These are phyloP conservation scores for Pseudogymnoascus sp. DNA, from an alignment of 2,329 filamentous ascomycete genomes.

Conservation along the genomic window DNA sequence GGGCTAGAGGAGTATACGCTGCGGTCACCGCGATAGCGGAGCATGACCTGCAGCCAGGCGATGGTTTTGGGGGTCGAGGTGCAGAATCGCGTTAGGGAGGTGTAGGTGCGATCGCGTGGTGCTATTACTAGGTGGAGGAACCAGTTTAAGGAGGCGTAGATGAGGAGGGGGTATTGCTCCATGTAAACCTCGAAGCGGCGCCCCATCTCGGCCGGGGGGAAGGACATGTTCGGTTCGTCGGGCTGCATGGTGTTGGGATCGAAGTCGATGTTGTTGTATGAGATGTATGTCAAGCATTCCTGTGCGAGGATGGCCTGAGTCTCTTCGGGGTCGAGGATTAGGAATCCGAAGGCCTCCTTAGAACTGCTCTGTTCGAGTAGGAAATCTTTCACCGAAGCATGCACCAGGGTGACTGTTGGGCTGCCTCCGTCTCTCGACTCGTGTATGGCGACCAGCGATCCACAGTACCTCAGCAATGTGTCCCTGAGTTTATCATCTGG, in stretches of 20 bases:
- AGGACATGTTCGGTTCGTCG: neutral
- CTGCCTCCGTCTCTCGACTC: neutral
- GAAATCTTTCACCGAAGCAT: neutral
- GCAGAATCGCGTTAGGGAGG: neutral
- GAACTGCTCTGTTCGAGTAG: neutral
- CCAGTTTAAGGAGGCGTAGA: constrained; percentile 1
- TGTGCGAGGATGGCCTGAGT: neutral
- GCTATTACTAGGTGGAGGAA: neutral
- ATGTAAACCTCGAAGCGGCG: neutral
- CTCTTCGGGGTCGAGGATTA: neutral
- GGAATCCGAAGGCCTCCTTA: neutral
- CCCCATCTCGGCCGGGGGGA: neutral
- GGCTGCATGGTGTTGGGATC: neutral
- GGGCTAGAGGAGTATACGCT: neutral
- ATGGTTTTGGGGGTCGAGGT: neutral
- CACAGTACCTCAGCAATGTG: neutral
- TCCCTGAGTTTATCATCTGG: neutral
- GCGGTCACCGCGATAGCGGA: neutral
- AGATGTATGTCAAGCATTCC: neutral
- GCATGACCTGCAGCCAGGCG: neutral
- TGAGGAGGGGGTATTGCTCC: neutral
- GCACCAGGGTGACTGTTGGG: neutral
- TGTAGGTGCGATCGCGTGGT: neutral
- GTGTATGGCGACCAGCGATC: neutral
- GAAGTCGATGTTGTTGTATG: neutral